Evolutionary conservation across 441 rosid species (phyloP), one percentile per base, ranked within the genome.

Genomic region (Syzygium malaccense): DNA sequence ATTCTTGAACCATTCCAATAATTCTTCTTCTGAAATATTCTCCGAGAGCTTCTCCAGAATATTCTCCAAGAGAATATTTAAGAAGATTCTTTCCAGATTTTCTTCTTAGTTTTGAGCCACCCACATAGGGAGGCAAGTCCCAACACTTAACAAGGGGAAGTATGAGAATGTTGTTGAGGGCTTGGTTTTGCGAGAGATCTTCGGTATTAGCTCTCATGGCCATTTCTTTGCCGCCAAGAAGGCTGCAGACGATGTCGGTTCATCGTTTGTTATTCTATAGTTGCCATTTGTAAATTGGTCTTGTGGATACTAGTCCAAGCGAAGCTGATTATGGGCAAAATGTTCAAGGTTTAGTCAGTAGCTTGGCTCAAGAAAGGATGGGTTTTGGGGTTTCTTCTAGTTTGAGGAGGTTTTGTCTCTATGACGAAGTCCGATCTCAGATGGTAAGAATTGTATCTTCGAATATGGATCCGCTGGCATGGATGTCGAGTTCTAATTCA

Each of bases 161-260:
- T 7, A 7, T 7, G 48, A 45, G 48, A 45, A 45, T 45, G 48
- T 45, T 45, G 48, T 9, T 45, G 48, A 7, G 48, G 48, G 48
- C 48, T 45, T 45, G 48, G 48, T 45, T 45, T 45, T 45, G 48
- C 48, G 48, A 45, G 48, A 45, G 48, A 45, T 45, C 8, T 45
- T 45, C 1, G 48, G 48, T 45, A 45, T 93, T 85, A 91, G 96
- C 88, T 96, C 95, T 88, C 93, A 97, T 88, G 99, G 96, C 26
- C 96, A 96, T 92, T 51, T 96, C 60, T 91, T 90, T 41, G 94
- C 95, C 88, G 97, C 99, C 58, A 95, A 93, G 93, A 90, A 86
- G 66, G 96, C 92, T 5, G 97, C 98, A 13, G 85, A 60, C 87
- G 97, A 97, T 93, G 96, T 96, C 87, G 96, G 97, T 88, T 97